Evolutionary conservation across 2,329 filamentous ascomycete genomes (phyloP).

Genomic region (Colletotrichum chrysophilum): DNA sequence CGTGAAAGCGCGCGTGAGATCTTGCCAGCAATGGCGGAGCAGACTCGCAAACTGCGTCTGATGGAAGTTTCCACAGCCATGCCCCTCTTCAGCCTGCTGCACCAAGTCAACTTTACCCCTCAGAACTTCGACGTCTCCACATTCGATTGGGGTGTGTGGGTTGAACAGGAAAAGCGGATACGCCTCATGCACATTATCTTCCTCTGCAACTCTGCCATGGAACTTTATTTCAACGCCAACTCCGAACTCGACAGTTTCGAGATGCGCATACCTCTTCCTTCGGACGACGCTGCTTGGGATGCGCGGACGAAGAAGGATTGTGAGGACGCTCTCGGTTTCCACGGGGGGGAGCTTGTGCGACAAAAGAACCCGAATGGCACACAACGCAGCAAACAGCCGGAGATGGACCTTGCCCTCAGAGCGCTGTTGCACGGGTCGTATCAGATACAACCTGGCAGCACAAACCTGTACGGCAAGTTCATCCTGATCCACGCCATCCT

Average conservation of each 20-base stretch:
- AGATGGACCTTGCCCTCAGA: conserved; percentile 65
- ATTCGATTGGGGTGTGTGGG: conserved; percentile 72
- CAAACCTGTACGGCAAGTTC: conserved; percentile 77
- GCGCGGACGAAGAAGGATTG: conserved; percentile 64
- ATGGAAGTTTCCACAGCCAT: conserved; percentile 56
- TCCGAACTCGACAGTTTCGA: conserved; percentile 69
- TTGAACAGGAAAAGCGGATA: conserved; percentile 73
- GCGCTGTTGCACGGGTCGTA: conserved; percentile 64
- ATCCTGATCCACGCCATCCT: conserved; percentile 74
- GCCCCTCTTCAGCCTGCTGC: conserved; percentile 61
- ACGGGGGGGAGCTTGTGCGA: conserved; percentile 60
- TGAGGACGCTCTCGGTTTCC: conserved; percentile 68
- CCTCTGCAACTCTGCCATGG: conserved; percentile 67
- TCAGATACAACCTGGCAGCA: conserved; percentile 67
- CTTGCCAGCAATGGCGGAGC: conserved; percentile 60
- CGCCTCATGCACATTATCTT: conserved; percentile 70
- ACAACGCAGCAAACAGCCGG: conserved; percentile 67
- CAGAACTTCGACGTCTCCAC: conserved; percentile 51
- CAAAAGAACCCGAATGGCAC: conserved; percentile 66
- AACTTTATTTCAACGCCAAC: conserved; percentile 73
- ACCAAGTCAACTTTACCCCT: conserved; percentile 57
- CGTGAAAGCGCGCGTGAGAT: conserved; percentile 66
- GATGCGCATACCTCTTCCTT: conserved; percentile 70
- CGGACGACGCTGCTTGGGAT: conserved; percentile 78
- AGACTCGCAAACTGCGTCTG: conserved; percentile 63